phyloP scores from a whole-genome alignment of 2,329 filamentous ascomycete species.

The Trichophaea hybrida region DNA sequence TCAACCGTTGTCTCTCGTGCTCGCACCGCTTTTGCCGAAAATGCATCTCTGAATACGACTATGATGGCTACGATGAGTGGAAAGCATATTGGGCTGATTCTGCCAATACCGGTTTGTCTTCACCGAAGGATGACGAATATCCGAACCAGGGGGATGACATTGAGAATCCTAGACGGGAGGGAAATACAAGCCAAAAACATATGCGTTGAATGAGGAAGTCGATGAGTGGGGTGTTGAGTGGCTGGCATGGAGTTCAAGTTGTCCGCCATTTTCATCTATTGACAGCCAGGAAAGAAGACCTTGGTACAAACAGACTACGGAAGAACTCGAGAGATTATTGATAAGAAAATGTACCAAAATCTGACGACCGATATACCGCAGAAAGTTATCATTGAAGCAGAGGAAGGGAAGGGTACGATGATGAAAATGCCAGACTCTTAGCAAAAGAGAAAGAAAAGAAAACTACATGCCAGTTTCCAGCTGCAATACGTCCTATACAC shows the following conservation, averaged over 20 bases:
- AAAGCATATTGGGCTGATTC: slow-evolving; percentile 11
- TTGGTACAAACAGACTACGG: background rate
- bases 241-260: background rate
- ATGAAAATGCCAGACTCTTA: no score
- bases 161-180: no score
- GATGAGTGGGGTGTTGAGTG: background rate
- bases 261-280: background rate
- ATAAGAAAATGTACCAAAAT: no score
- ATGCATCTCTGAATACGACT: slow-evolving; percentile 19
- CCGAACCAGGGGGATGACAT: no score
- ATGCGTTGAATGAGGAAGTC: background rate
- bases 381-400: no score
- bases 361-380: no score
- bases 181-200: background rate
- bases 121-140: background rate
- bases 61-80: slow-evolving; percentile 15
- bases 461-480: no score
- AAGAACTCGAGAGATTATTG: no score
- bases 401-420: no score
- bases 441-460: no score
- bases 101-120: no score
- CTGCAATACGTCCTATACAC: no score
- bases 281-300: background rate
- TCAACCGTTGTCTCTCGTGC: slow-evolving; percentile 20
- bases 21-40: slow-evolving; percentile 19